These are phyloP conservation scores for Sphaerulina populicola DNA, from an alignment of 2,329 filamentous ascomycete species.

Conservation along the genomic window DNA sequence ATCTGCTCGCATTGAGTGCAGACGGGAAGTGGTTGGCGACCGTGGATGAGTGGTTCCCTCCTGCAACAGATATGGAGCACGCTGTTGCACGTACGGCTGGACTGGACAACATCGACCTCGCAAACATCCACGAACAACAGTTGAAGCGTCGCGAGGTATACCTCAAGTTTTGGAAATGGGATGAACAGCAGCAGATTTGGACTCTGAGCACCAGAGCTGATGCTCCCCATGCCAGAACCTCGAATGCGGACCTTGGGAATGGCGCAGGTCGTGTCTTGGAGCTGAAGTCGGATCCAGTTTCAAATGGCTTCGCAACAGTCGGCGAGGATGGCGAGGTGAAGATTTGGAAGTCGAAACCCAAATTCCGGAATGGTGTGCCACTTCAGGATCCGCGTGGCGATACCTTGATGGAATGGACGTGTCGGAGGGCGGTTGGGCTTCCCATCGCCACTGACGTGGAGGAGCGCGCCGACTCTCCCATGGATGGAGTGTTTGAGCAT, in stretches of 20 bases:
- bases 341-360: conserved; percentile 69
- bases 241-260: conserved; percentile 12
- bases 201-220: conserved; percentile 77
- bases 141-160: conserved; percentile 59
- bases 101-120: conserved; percentile 27
- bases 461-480: conserved; percentile 24
- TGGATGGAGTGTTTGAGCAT: conserved; percentile 36
- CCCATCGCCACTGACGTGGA: conserved; percentile 26
- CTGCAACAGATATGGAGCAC: conserved; percentile 57
- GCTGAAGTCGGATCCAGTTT: conserved; percentile 60
- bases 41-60: conserved; percentile 81
- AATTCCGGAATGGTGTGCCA: conserved; percentile 59
- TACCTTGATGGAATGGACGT: conserved; percentile 66
- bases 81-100: conserved; percentile 35
- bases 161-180: conserved; percentile 83
- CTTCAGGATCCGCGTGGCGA: conserved; percentile 51
- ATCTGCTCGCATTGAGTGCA: conserved; percentile 63
- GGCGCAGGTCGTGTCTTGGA: conserved; percentile 56
- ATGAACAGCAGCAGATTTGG: conserved; percentile 49
- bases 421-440: conserved; percentile 48
- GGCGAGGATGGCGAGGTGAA: conserved; percentile 71
- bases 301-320: conserved; percentile 70
- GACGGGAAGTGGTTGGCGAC: conserved; percentile 88
- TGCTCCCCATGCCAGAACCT: conserved; percentile 56
- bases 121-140: conserved; percentile 36